These are phyloP conservation scores for Aspergillus alliaceus DNA, from an alignment of 2,329 filamentous ascomycete genomes.

Conservation along the genomic window DNA sequence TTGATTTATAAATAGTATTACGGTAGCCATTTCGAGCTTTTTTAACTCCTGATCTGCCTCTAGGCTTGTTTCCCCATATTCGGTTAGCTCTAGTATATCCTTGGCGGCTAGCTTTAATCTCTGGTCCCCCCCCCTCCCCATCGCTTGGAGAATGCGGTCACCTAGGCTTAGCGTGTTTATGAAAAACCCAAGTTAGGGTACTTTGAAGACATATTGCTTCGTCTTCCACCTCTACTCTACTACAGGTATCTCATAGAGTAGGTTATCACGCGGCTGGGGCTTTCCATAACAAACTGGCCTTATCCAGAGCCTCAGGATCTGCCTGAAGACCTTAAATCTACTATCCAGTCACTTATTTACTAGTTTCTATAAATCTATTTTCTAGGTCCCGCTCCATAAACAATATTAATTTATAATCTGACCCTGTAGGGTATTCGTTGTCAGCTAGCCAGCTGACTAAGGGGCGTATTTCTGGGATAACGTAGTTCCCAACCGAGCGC, in stretches of 20 bases:
- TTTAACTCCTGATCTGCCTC: no score
- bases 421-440: background rate
- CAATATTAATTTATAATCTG: background rate
- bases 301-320: background rate
- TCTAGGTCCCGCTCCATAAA: background rate
- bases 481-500: no score
- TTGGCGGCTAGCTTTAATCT: no score
- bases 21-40: background rate
- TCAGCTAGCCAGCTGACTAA: background rate
- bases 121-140: no score
- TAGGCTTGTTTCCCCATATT: no score
- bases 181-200: background rate
- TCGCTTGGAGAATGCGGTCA: no score
- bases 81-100: no score
- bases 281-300: background rate
- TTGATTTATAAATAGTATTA: background rate
- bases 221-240: no score
- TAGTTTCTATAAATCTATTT: background rate
- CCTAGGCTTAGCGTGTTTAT: background rate
- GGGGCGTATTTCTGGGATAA: no score
- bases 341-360: background rate
- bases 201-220: background rate
- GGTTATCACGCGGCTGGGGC: no score
- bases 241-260: no score
- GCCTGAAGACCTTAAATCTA: background rate